These are phyloP conservation scores for Rutstroemia sp. DNA, from an alignment of 2,329 filamentous ascomycete genomes.

Conservation along the genomic window DNA sequence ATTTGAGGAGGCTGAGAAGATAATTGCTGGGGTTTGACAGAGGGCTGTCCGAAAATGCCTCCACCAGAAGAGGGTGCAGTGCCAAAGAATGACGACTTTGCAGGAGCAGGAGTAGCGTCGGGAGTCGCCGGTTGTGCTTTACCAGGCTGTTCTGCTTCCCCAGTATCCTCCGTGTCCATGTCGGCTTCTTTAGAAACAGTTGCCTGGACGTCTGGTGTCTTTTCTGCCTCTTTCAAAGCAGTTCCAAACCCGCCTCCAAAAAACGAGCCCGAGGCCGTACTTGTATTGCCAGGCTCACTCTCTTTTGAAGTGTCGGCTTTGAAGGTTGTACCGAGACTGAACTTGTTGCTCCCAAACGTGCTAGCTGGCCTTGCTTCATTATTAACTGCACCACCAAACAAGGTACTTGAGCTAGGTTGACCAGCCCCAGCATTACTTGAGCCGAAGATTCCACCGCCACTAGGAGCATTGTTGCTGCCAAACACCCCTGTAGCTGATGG, in stretches of 20 bases:
- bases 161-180: conserved; percentile 35
- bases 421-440: conserved; percentile 14
- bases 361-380: conserved; percentile 24
- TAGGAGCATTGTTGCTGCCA: conserved; percentile 15
- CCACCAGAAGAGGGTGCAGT: conserved; percentile 9
- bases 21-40: conserved; percentile 6
- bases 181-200: conserved; percentile 41
- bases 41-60: conserved; percentile 16
- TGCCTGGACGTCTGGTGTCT: conserved; percentile 20
- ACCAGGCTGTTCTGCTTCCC: conserved; percentile 11
- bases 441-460: conserved; percentile 28
- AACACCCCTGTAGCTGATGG: conserved; percentile 12
- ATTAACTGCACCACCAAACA: conserved; percentile 33
- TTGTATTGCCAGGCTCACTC: conserved; percentile 44
- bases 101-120: conserved; percentile 19
- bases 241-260: conserved; percentile 55
- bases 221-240: conserved; percentile 44
- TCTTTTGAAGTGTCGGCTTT: conserved; percentile 46
- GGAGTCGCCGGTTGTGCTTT: conserved; percentile 19
- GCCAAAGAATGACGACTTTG: conserved; percentile 18
- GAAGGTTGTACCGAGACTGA: conserved; percentile 29
- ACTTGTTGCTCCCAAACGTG: conserved; percentile 17
- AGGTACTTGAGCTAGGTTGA: conserved; percentile 8
- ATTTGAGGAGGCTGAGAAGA: conserved; percentile 8
- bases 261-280: conserved; percentile 39